These are phyloP conservation scores for Phialophora expanda DNA, from an alignment of 2,329 filamentous ascomycete genomes.

Conservation along the genomic window DNA sequence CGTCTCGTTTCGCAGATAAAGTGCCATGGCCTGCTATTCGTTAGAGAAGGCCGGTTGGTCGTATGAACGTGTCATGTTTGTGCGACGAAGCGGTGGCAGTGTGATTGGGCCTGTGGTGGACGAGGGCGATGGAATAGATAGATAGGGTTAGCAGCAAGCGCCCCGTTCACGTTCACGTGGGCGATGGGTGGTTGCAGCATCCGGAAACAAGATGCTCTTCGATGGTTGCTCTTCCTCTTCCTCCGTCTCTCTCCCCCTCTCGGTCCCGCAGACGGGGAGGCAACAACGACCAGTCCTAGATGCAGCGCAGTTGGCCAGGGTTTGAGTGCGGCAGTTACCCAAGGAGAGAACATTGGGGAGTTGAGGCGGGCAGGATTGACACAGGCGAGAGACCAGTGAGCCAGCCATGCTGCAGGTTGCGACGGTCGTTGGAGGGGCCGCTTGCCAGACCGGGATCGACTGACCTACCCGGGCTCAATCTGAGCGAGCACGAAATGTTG, in stretches of 20 bases:
- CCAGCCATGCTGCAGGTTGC: not conserved
- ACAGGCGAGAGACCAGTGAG: not conserved
- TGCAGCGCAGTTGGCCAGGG: not conserved
- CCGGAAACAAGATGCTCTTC: not conserved
- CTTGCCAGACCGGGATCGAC: not conserved
- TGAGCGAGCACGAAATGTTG: not conserved
- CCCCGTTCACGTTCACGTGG: not conserved
- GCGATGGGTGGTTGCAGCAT: not conserved
- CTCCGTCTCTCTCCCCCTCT: not conserved
- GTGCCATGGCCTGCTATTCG: constrained; percentile 5
- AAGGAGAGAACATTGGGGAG: not conserved
- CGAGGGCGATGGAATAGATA: not conserved
- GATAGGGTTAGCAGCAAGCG: not conserved
- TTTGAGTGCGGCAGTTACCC: not conserved
- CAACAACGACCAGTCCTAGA: not conserved
- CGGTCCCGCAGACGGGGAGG: not conserved
- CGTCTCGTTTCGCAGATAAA: constrained; percentile 2
- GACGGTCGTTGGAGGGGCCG: not conserved
- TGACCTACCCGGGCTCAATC: not conserved
- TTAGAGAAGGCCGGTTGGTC: not conserved
- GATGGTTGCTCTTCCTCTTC: not conserved
- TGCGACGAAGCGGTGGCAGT: not conserved
- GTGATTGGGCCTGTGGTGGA: not conserved
- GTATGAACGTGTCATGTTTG: not conserved
- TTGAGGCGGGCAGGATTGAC: not conserved